Evolutionary conservation across 768 basidiomycete genomes (phyloP).

Genomic region (Phaeotremella skinneri): DNA sequence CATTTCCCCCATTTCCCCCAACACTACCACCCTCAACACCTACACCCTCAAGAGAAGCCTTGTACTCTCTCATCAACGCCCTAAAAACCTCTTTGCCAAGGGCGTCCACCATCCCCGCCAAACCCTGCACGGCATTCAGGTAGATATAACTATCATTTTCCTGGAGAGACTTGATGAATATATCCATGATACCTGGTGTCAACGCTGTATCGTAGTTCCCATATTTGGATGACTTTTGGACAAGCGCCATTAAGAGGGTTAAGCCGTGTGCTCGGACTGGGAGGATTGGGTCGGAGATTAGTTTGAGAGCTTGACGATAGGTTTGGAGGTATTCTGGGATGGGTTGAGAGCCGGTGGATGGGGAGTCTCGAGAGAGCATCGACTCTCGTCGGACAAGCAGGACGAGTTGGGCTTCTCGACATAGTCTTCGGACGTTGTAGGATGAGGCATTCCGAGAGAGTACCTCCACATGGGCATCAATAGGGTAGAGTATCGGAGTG

Average conservation of each 20-base stretch:
- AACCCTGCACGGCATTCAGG: slow-evolving; percentile 84
- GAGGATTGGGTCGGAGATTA: slow-evolving; percentile 84
- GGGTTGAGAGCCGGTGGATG: neutral
- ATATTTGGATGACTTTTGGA: slow-evolving; percentile 44
- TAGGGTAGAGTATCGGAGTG: slow-evolving; percentile 66
- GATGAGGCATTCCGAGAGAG: slow-evolving; percentile 58
- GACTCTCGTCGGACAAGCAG: slow-evolving; percentile 76
- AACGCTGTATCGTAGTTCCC: slow-evolving; percentile 60
- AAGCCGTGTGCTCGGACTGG: slow-evolving; percentile 94
- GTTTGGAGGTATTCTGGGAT: slow-evolving; percentile 57
- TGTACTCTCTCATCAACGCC: slow-evolving; percentile 67
- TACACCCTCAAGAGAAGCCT: slow-evolving; percentile 27
- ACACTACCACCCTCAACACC: neutral
- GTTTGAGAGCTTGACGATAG: slow-evolving; percentile 82
- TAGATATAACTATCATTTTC: slow-evolving; percentile 97
- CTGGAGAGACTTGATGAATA: slow-evolving; percentile 78
- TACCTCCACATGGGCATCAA: slow-evolving; percentile 65
- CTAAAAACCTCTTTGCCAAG: slow-evolving; percentile 71
- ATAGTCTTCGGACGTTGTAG: slow-evolving; percentile 59
- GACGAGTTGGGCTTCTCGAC: slow-evolving; percentile 77
- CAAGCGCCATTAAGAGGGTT: slow-evolving; percentile 73
- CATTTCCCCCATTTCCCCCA: slow-evolving; percentile 54
- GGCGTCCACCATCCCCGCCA: slow-evolving; percentile 77
- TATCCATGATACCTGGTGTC: slow-evolving; percentile 76
- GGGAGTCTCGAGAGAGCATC: slow-evolving; percentile 24